These are phyloP conservation scores for Argentina anserina DNA, from an alignment of 306 rosid species.

Conservation along the genomic window DNA sequence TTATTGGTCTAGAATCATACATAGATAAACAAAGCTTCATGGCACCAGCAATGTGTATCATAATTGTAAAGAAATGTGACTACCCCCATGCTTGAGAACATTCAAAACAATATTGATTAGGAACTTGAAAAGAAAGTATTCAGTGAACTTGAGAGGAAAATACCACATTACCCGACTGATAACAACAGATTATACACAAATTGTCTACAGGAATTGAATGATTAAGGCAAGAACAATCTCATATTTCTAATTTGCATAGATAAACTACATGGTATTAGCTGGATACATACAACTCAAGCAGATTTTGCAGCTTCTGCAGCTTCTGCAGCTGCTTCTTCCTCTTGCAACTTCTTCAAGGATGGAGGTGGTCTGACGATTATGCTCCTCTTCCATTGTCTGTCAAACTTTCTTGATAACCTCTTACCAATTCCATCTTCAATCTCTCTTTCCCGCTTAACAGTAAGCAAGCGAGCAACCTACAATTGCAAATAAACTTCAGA, in stretches of 20 bases:
- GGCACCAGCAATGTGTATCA: background rate
- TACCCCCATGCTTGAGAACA: background rate
- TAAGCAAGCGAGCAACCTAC: slow-evolving; percentile 90
- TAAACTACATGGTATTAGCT: background rate
- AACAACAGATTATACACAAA: slow-evolving; percentile 14
- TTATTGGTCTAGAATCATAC: background rate
- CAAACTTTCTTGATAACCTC: slow-evolving; percentile 87
- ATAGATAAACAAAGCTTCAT: background rate
- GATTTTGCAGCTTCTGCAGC: slow-evolving; percentile 57
- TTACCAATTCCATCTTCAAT: slow-evolving; percentile 76
- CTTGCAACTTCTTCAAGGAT: slow-evolving; percentile 54
- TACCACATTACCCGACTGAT: background rate
- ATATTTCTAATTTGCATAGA: slow-evolving; percentile 5
- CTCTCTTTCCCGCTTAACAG: slow-evolving; percentile 91
- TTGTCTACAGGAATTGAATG: background rate
- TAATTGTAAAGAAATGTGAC: background rate
- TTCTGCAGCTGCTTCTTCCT: slow-evolving; percentile 68
- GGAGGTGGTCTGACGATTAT: slow-evolving; percentile 85
- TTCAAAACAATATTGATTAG: background rate
- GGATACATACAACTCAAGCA: slow-evolving; percentile 33
- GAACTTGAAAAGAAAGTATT: background rate
- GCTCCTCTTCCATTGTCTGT: slow-evolving; percentile 76
- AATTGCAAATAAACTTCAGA: background rate
- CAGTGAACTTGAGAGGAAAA: background rate
- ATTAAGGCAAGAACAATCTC: slow-evolving; percentile 5